phyloP scores from a whole-genome alignment of 1,284 basidiomycete species.

The Microbotryum intermedium region DNA sequence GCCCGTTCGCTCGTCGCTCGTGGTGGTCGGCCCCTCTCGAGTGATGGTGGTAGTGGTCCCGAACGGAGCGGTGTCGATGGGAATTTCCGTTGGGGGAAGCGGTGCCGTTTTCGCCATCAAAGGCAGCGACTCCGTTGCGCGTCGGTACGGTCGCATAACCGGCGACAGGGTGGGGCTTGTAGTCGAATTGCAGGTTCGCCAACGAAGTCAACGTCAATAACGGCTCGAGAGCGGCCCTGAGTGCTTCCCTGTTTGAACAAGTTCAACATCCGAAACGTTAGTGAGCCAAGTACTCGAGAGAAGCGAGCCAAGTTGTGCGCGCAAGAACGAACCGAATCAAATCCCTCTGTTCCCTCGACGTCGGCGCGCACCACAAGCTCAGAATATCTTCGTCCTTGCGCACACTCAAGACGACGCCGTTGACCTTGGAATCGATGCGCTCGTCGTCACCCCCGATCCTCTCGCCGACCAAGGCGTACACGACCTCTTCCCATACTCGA shows the following conservation, averaged over 20 bases:
- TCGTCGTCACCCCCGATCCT: conserved; percentile 21
- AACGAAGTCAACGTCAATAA: conserved; percentile 13
- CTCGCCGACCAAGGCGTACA: conserved; percentile 31
- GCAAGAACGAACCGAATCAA: conserved; percentile 19
- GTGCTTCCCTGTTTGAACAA: conserved; percentile 14
- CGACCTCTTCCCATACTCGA: conserved; percentile 33
- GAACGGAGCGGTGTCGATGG: not conserved
- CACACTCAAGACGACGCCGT: conserved; percentile 32
- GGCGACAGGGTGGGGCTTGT: conserved; percentile 28
- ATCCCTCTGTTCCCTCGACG: conserved; percentile 21
- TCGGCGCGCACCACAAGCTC: conserved; percentile 30
- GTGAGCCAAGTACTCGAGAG: not conserved
- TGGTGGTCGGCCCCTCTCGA: no score
- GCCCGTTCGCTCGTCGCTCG: no score
- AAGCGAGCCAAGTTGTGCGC: not conserved
- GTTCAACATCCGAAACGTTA: not conserved
- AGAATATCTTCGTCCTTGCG: conserved; percentile 34
- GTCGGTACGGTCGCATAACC: not conserved
- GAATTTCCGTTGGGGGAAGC: not conserved
- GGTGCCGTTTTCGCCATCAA: not conserved
- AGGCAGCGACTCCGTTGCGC: not conserved
- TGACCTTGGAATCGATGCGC: conserved; percentile 23
- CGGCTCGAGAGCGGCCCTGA: conserved; percentile 18
- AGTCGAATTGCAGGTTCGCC: conserved; percentile 25
- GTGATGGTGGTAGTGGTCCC: not conserved